Base-by-base conservation (phyloP, 2,329 filamentous ascomycete species). In the Alternaria sp. region DNA sequence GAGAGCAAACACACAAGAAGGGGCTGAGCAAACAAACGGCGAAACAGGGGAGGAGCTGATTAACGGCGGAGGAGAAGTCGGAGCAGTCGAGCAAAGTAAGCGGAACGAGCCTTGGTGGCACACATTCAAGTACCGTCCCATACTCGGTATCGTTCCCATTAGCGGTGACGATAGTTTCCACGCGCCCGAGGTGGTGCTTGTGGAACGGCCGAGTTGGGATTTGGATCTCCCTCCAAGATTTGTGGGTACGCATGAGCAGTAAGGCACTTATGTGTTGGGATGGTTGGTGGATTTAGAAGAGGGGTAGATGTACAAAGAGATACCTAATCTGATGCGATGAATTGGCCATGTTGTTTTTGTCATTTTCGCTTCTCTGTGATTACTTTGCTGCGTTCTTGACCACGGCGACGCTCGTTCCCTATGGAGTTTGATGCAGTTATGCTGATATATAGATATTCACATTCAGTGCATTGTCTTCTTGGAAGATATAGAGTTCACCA, bases 51-150 rank as follows among this genome's bases (percentile, higher is more conserved):
- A 70, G 30, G 64, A 65, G 46, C 51, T 41, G 6, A 30, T 55
- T 3, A 63, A 55, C 21, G 63, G 64, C 46, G 65, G 66, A 43
- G 69, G 66, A 4, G 69, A 68, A 56, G 61, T 61, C 56, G 56
- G 66, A 57, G 61, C 66, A 60, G 66, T 68, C 54, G 72, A 58
- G 61, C 71, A 72, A 63, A 70, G 58, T n/a, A 66, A 61, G 30
- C 55, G 49, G 37, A 54, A 21, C 20, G 71, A 78, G 49, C 72
- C 77, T 55, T 87, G 84, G 82, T 98, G 94, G 93, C 88, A 90
- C 77, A 97, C 94, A 6, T 94, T 92, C 85, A 96, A 97, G 80
- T 99, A 98, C 81, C 87, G 94, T 62, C 92, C 94, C n/a, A 94
- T 99, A 71, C 84, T 99, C 65, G 96, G 94, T 6, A 86, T 91